These are phyloP conservation scores for Botryobasidium botryosum DNA, from an alignment of 768 basidiomycete species.

Conservation along the genomic window DNA sequence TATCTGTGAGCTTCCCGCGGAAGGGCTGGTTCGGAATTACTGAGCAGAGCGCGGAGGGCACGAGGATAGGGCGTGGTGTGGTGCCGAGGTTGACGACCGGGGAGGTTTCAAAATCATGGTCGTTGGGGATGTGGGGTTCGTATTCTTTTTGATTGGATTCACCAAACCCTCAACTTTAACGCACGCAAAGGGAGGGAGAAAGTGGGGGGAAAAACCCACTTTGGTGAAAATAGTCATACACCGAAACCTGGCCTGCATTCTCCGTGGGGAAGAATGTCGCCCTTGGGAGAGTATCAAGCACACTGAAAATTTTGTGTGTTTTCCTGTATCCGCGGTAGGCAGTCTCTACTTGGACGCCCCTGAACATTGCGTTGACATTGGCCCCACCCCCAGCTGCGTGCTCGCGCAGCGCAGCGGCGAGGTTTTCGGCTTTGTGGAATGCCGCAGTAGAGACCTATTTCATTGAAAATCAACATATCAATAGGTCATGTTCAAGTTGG, in stretches of 20 bases:
- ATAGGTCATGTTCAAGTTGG: background rate
- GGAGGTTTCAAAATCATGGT: too few relatives aligned
- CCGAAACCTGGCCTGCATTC: too few relatives aligned
- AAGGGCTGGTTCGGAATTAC: constrained; percentile 32
- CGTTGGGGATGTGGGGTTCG: constrained; percentile 29
- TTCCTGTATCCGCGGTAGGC: too few relatives aligned
- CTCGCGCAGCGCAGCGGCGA: constrained; percentile 37
- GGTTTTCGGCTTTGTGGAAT: constrained; percentile 34
- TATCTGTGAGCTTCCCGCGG: constrained; percentile 41
- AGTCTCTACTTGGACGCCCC: constrained; percentile 48
- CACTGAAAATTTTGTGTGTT: too few relatives aligned
- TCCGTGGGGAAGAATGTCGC: too few relatives aligned
- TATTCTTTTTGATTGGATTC: too few relatives aligned
- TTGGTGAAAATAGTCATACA: too few relatives aligned
- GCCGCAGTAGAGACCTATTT: constrained; percentile 31
- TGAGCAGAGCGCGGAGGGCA: constrained; percentile 1
- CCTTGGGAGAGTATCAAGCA: too few relatives aligned
- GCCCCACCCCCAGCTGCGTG: constrained; percentile 25
- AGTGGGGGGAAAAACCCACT: too few relatives aligned
- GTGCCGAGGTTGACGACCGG: background rate
- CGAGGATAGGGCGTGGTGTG: background rate
- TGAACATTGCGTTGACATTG: constrained; percentile 34
- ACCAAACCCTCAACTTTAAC: too few relatives aligned
- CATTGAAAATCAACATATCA: too few relatives aligned
- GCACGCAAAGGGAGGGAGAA: too few relatives aligned